A percentile compares a stretch with the other conserved stretches of the same genome.
phyloP scores from a whole-genome alignment of 2,329 filamentous ascomycete species.

The Claviceps humidiphila region DNA sequence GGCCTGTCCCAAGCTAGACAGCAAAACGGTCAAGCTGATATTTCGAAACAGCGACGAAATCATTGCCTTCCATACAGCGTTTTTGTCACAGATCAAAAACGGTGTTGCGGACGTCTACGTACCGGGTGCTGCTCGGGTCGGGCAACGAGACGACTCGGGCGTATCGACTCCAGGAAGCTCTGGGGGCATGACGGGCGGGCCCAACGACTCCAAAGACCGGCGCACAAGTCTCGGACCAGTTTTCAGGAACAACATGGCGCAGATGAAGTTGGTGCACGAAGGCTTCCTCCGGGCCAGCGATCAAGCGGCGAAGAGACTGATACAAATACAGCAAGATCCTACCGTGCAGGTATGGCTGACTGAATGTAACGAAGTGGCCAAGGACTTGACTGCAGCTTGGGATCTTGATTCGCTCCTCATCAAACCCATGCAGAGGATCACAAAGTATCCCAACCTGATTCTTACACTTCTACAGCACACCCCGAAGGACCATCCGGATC shows the following conservation, averaged over 20 bases:
- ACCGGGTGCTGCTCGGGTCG: conserved; percentile 37
- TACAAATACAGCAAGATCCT: conserved; percentile 49
- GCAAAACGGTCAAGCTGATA: conserved; percentile 74
- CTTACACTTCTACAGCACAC: conserved; percentile 69
- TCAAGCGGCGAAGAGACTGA: conserved; percentile 45
- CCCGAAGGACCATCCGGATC: conserved; percentile 71
- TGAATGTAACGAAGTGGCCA: conserved; percentile 84
- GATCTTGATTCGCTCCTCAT: conserved; percentile 91
- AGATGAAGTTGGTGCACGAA: conserved; percentile 48
- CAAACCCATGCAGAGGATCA: conserved; percentile 88
- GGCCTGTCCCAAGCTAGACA: conserved; percentile 64
- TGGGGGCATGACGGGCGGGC: conserved; percentile 21
- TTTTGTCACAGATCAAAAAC: conserved; percentile 69
- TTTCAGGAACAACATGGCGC: conserved; percentile 43
- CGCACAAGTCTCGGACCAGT: conserved; percentile 38
- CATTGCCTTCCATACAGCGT: conserved; percentile 69
- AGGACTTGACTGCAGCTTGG: conserved; percentile 88
- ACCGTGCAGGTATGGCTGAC: conserved; percentile 73
- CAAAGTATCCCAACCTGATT: conserved; percentile 85
- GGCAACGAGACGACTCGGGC: conserved; percentile 27
- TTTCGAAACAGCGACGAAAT: conserved; percentile 92
- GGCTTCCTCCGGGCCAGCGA: conserved; percentile 52
- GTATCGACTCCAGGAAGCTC: conserved; percentile 25
- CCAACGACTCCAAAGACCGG: conserved; percentile 40
- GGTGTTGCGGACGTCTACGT: conserved; percentile 70